Evolutionary conservation across 2,329 filamentous ascomycete species (phyloP).

Genomic region (Ascocoryne sarcoides): DNA sequence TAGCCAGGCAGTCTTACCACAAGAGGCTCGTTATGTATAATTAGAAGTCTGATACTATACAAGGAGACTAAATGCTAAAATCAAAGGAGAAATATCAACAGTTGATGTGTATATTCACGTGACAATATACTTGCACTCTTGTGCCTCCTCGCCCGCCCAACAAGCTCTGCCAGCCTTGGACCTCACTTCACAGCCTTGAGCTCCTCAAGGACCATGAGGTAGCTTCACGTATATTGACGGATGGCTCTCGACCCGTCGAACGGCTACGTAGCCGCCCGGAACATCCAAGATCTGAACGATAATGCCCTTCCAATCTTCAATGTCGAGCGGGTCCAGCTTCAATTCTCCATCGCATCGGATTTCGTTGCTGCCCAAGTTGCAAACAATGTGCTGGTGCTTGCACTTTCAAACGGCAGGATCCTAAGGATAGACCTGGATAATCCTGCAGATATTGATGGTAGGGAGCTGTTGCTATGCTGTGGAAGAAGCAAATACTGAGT

Average conservation of each 20-base stretch:
- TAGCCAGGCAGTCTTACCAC: too few relatives aligned
- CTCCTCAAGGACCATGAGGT: conserved; percentile 22
- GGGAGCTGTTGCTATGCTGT: conserved; percentile 9
- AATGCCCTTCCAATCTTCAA: conserved; percentile 80
- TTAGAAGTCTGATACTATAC: too few relatives aligned
- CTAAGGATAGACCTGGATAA: conserved; percentile 89
- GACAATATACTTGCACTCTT: conserved; percentile 1
- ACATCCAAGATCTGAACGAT: conserved; percentile 50
- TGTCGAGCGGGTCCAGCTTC: conserved; percentile 82
- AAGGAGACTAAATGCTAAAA: too few relatives aligned
- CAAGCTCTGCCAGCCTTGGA: conserved; percentile 19
- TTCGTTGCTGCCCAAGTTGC: conserved; percentile 95
- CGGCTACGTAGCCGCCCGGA: conserved; percentile 62
- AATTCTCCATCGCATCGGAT: conserved; percentile 89
- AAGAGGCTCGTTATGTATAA: too few relatives aligned
- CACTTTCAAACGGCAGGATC: conserved; percentile 85
- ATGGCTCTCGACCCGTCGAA: conserved; percentile 66
- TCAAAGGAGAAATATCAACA: too few relatives aligned
- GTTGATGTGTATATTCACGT: too few relatives aligned
- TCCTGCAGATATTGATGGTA: conserved; percentile 89
- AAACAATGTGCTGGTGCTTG: conserved; percentile 91
- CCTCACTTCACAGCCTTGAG: conserved; percentile 21
- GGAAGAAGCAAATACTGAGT: conserved; percentile 1
- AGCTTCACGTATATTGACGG: conserved; percentile 21
- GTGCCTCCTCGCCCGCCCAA: conserved; percentile 3